Percentiles rank a stretch among this genome's conserved stretches.
Evolutionary conservation across 768 basidiomycete species (phyloP).

Genomic region (Rubroboletus pulcherrimus): DNA sequence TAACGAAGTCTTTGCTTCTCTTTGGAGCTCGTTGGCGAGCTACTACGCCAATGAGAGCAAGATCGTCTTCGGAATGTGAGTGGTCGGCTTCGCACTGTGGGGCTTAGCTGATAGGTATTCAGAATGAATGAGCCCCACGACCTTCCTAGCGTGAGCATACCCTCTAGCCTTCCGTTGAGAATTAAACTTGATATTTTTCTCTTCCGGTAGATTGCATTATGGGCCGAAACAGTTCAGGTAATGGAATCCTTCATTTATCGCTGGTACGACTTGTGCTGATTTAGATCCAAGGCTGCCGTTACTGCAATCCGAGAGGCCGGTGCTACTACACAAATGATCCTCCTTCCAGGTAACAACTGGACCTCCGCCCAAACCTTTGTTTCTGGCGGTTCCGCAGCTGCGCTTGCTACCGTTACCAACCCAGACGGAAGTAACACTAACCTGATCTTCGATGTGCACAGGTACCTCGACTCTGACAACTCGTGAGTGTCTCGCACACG

Average conservation of each 20-base stretch:
- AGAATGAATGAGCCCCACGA: conserved; percentile 19
- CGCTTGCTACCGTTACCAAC: conserved; percentile 4
- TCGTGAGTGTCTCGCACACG: conserved; percentile 1
- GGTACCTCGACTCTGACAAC: conserved; percentile 12
- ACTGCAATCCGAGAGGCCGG: conserved; percentile 13
- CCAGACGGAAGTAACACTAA: conserved; percentile 7
- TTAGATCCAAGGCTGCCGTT: conserved; percentile 3
- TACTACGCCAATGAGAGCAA: background rate
- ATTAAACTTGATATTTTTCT: background rate
- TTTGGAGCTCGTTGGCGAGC: conserved; percentile 8
- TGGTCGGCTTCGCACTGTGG: background rate
- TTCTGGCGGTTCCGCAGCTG: conserved; percentile 8
- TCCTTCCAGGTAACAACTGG: conserved; percentile 9
- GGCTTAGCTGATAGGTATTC: background rate
- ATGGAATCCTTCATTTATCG: background rate
- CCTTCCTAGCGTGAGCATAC: conserved; percentile 6
- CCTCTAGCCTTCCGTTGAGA: background rate
- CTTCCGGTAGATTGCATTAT: background rate
- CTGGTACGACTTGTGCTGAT: background rate
- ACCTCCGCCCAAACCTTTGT: conserved; percentile 5
- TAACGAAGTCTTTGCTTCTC: conserved; percentile 9
- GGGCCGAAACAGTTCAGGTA: conserved; percentile 13
- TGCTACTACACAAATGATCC: conserved; percentile 8
- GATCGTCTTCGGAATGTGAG: conserved; percentile 11
- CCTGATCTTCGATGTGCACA: conserved; percentile 13